Evolutionary conservation across 2,329 filamentous ascomycete genomes (phyloP).

Genomic region (Aspergillus amoenus): DNA sequence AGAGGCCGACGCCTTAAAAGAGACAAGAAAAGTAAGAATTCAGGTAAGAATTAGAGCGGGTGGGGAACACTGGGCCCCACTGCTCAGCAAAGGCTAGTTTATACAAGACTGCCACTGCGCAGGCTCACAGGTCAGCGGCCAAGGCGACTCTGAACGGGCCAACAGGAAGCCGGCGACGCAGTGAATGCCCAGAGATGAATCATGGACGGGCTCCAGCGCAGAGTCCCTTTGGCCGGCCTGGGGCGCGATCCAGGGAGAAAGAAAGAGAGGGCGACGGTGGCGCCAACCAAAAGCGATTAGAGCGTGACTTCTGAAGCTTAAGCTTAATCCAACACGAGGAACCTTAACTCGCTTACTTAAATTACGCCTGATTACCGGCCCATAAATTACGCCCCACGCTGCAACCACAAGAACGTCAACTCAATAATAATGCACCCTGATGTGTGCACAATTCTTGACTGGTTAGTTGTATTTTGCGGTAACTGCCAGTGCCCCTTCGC

Average conservation of each 20-base stretch:
- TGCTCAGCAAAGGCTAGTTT: slow-evolving; percentile 1
- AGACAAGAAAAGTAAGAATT: not conserved
- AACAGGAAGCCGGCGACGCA: too few species aligned
- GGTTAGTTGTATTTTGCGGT: too few species aligned
- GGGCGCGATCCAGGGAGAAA: not conserved
- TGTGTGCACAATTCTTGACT: too few species aligned
- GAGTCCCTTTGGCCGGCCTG: not conserved
- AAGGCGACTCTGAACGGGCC: too few species aligned
- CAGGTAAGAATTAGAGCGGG: slow-evolving; percentile 1
- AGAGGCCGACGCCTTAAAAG: not conserved
- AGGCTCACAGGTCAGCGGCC: too few species aligned
- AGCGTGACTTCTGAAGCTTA: slow-evolving; percentile 39
- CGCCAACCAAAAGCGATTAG: slow-evolving; percentile 29
- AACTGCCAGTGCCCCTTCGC: not conserved
- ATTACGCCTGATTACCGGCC: slow-evolving; percentile 23
- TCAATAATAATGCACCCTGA: not conserved
- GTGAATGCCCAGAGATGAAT: not conserved
- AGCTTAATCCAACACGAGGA: slow-evolving; percentile 48
- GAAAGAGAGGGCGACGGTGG: slow-evolving; percentile 6
- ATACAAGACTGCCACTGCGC: not conserved
- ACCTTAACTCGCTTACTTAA: slow-evolving; percentile 31
- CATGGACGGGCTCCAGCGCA: not conserved
- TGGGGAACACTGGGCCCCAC: slow-evolving; percentile 2
- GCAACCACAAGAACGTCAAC: not conserved
- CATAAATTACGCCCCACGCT: slow-evolving; percentile 3